Conservation (phyloP, 257 asterid genomes). For the Euphrasia confusa region DNA sequence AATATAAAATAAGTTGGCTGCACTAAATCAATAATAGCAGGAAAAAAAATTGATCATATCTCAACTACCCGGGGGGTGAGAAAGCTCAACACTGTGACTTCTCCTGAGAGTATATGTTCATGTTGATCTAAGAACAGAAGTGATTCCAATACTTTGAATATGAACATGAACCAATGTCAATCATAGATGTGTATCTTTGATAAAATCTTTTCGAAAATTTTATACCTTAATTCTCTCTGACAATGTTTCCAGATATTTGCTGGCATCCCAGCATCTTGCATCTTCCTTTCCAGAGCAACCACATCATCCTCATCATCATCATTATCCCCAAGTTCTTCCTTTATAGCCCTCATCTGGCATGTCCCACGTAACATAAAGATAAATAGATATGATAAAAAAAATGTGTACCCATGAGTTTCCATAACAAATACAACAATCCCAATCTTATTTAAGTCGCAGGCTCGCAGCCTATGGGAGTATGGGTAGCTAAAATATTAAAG, state of each 20-base stretch:
- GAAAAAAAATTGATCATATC: constrained; percentile 10
- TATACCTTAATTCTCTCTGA: constrained; percentile 83
- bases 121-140: constrained; percentile 5
- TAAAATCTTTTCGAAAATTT: constrained; percentile 2
- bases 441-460: constrained; percentile 13
- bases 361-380: constrained; percentile 27
- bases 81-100: not conserved
- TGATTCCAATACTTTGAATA: constrained; percentile 13
- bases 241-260: constrained; percentile 94
- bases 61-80: constrained; percentile 14
- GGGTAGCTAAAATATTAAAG: constrained; percentile 11
- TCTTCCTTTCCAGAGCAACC: constrained; percentile 90
- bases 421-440: not conserved
- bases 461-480: constrained; percentile 14
- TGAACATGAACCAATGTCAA: constrained; percentile 9
- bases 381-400: constrained; percentile 21
- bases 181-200: constrained; percentile 12
- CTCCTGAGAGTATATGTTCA: constrained; percentile 17
- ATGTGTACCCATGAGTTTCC: constrained; percentile 17
- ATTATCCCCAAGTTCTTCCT: constrained; percentile 97
- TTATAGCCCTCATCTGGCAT: constrained; percentile 93
- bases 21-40: constrained; percentile 16
- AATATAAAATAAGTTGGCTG: constrained; percentile 11
- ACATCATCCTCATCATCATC: constrained; percentile 96
- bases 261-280: constrained; percentile 97